Percentiles rank a stretch among this genome's conserved stretches.
Conservation (phyloP, 2,329 filamentous ascomycete genomes). For the Ophiosphaerella narmari region DNA sequence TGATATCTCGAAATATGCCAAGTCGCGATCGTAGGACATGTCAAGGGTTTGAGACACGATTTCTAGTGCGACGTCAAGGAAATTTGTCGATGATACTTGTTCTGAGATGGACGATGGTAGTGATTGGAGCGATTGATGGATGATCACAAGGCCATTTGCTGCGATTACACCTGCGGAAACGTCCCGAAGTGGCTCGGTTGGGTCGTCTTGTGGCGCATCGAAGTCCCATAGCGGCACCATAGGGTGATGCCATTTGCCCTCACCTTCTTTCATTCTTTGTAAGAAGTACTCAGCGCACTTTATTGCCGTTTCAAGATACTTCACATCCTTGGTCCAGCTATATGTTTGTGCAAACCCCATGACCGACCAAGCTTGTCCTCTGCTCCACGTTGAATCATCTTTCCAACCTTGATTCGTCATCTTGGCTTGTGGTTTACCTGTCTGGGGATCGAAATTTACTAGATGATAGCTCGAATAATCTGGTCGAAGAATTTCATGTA, state of each 20-base stretch:
- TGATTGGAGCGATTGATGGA: constrained; percentile 41
- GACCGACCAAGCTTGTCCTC: constrained; percentile 58
- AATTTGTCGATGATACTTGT: constrained; percentile 6
- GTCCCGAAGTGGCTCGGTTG: constrained; percentile 39
- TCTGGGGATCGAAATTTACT: constrained; percentile 52
- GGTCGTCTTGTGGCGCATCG: constrained; percentile 52
- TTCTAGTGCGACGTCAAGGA: constrained; percentile 21
- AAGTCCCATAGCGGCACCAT: constrained; percentile 58
- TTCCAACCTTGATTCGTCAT: constrained; percentile 55
- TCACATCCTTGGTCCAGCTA: constrained; percentile 51
- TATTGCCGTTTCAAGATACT: constrained; percentile 52
- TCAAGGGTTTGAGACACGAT: constrained; percentile 36
- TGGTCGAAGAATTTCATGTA: constrained; percentile 40
- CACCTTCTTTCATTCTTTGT: constrained; percentile 43
- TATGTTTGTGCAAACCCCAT: constrained; percentile 55
- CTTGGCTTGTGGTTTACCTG: constrained; percentile 51
- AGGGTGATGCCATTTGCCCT: constrained; percentile 30
- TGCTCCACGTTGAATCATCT: constrained; percentile 53
- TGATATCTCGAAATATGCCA: constrained; percentile 26
- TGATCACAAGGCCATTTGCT: constrained; percentile 49
- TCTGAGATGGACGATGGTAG: constrained; percentile 7
- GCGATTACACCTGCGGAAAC: constrained; percentile 49
- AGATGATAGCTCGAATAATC: constrained; percentile 50
- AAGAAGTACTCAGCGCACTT: constrained; percentile 55
- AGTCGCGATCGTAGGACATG: constrained; percentile 35